Evolutionary conservation across 805 yeast genomes (phyloP).

Genomic region (Wickerhamiella allomyrinae): DNA sequence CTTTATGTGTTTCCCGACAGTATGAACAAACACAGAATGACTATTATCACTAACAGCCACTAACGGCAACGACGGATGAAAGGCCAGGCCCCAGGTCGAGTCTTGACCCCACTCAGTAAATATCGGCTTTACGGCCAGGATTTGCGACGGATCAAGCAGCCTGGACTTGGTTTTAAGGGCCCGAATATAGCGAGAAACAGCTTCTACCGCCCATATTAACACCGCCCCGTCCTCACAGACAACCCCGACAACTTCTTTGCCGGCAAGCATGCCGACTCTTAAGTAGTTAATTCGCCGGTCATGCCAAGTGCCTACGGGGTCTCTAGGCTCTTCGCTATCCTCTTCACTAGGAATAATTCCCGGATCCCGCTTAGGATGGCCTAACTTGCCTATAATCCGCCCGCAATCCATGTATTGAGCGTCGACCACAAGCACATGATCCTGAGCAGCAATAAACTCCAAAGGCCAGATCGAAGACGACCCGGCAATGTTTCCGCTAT

Average conservation of each 20-base stretch:
- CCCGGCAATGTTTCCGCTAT: background rate
- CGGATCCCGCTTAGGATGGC: background rate
- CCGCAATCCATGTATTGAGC: background rate
- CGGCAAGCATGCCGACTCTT: background rate
- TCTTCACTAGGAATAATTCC: no score
- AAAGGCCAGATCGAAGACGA: background rate
- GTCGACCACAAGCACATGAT: background rate
- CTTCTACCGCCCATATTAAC: background rate
- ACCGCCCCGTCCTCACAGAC: background rate
- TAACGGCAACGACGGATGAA: background rate
- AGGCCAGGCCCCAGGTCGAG: slow-evolving; percentile 2
- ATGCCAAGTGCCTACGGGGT: background rate
- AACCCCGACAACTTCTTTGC: background rate
- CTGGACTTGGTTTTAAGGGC: background rate
- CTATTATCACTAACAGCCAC: background rate
- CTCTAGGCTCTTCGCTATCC: background rate
- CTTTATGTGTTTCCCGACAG: background rate
- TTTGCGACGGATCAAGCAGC: background rate
- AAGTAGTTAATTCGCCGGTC: background rate
- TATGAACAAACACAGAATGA: background rate
- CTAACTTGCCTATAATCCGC: background rate
- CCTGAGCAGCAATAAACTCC: background rate
- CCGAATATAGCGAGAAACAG: background rate
- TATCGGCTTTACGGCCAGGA: background rate
- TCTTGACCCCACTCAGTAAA: no score